A percentile compares a stretch with the other conserved stretches of the same genome.
These are phyloP conservation scores for Aurifilum marmelostoma DNA, from an alignment of 2,329 filamentous ascomycete genomes.

Conservation along the genomic window DNA sequence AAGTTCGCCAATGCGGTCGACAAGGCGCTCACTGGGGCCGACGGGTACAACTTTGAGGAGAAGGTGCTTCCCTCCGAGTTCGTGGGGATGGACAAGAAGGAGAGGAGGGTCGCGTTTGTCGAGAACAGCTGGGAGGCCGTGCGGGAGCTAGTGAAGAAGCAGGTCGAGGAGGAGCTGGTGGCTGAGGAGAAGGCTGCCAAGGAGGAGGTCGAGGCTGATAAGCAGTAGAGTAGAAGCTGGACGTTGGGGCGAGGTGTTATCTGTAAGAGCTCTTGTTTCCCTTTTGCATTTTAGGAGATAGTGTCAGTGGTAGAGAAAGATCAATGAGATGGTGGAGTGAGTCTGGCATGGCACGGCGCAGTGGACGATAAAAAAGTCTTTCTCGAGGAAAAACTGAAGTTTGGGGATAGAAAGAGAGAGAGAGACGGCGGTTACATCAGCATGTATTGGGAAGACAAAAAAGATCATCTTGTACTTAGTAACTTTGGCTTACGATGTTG, in stretches of 20 bases:
- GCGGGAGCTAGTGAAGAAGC: constrained; percentile 72
- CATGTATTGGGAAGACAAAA: neutral
- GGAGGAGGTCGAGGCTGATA: constrained; percentile 23
- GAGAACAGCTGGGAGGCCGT: constrained; percentile 75
- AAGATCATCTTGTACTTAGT: neutral
- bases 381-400: neutral
- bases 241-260: neutral
- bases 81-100: constrained; percentile 73
- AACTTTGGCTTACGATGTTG: too few relatives aligned
- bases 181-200: constrained; percentile 30
- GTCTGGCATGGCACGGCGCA: constrained; percentile 11
- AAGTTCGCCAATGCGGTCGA: constrained; percentile 91
- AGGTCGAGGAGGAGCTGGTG: constrained; percentile 69
- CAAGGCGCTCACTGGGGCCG: constrained; percentile 70
- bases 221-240: constrained; percentile 6
- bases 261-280: neutral
- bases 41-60: constrained; percentile 74
- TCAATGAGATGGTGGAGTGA: neutral
- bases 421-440: too few relatives aligned
- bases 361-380: neutral
- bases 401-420: too few relatives aligned
- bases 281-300: neutral
- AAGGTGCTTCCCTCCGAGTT: constrained; percentile 83
- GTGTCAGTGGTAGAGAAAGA: neutral
- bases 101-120: constrained; percentile 72